A percentile compares a stretch with the other conserved stretches of the same genome.
Conservation (phyloP, 345 rosid genomes). For the Bruguiera sexangula region DNA sequence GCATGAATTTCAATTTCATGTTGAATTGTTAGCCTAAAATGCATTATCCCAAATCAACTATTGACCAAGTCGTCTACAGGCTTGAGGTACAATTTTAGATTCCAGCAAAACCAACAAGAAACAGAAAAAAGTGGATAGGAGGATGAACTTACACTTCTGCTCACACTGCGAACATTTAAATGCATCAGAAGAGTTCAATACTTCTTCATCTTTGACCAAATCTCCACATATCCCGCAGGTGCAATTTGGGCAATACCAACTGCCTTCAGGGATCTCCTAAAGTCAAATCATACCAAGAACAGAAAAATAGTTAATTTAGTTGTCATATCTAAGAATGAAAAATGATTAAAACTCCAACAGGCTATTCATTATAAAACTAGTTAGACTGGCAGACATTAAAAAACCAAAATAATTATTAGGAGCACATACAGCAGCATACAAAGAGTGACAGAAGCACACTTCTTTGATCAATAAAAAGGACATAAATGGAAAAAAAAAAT, state of each 20-base stretch:
- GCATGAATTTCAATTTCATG: not conserved
- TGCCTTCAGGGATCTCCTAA: conserved; percentile 89
- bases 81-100: conserved; percentile 1
- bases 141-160: conserved; percentile 62
- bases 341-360: not conserved
- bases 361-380: too few species aligned
- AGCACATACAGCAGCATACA: too few species aligned
- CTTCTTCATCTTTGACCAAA: conserved; percentile 56
- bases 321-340: conserved; percentile 7
- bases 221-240: conserved; percentile 72
- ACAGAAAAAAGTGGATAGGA: conserved; percentile 10
- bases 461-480: conserved; percentile 2
- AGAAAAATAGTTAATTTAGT: conserved; percentile 11
- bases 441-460: not conserved
- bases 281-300: conserved; percentile 18
- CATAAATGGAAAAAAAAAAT: not conserved
- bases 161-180: conserved; percentile 82
- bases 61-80: conserved; percentile 1
- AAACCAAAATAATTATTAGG: too few species aligned
- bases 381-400: too few species aligned
- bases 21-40: conserved; percentile 13
- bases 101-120: conserved; percentile 14
- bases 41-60: not conserved
- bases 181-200: conserved; percentile 36
- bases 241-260: conserved; percentile 93